A percentile compares a stretch with the other conserved stretches of the same genome.
phyloP scores from a whole-genome alignment of 1,139 yeast species.

The Kurtzmaniella quercitrusa region DNA sequence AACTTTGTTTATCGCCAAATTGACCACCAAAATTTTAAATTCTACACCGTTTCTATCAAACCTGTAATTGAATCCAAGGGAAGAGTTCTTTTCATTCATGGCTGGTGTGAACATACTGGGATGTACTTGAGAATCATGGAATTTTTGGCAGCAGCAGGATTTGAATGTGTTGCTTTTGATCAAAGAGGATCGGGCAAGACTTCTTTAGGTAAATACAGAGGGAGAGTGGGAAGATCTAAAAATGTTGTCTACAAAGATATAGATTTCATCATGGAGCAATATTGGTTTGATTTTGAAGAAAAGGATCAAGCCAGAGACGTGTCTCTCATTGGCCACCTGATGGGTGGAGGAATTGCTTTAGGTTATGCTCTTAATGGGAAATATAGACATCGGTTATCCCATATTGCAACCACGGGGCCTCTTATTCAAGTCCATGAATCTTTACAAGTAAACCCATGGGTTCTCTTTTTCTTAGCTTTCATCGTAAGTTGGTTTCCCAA shows the following conservation, averaged over 20 bases:
- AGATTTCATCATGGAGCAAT: conserved; percentile 16
- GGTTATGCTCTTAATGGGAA: conserved; percentile 17
- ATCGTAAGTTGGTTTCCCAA: conserved; percentile 6
- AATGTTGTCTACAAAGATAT: conserved; percentile 14
- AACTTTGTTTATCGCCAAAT: conserved; percentile 4
- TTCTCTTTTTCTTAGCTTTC: conserved; percentile 12
- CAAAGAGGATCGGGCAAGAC: conserved; percentile 21
- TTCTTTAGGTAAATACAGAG: conserved; percentile 16
- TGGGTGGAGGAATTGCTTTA: conserved; percentile 17
- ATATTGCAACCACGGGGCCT: conserved; percentile 17
- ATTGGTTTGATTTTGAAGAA: conserved; percentile 5
- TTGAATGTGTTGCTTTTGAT: conserved; percentile 17
- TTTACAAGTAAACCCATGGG: conserved; percentile 12
- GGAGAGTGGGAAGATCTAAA: conserved; percentile 13
- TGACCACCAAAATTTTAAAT: conserved; percentile 11
- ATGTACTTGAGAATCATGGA: conserved; percentile 19
- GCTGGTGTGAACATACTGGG: conserved; percentile 20
- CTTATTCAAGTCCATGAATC: conserved; percentile 13
- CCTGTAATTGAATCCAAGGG: conserved; percentile 11
- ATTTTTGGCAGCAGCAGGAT: conserved; percentile 15
- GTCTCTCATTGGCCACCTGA: conserved; percentile 17
- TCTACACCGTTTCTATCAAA: conserved; percentile 12
- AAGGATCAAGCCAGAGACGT: conserved; percentile 5
- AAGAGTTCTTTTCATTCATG: conserved; percentile 17
- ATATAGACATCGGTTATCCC: conserved; percentile 11